phyloP scores from a whole-genome alignment of 2,329 filamentous ascomycete species.

The Beauveria asiatica region DNA sequence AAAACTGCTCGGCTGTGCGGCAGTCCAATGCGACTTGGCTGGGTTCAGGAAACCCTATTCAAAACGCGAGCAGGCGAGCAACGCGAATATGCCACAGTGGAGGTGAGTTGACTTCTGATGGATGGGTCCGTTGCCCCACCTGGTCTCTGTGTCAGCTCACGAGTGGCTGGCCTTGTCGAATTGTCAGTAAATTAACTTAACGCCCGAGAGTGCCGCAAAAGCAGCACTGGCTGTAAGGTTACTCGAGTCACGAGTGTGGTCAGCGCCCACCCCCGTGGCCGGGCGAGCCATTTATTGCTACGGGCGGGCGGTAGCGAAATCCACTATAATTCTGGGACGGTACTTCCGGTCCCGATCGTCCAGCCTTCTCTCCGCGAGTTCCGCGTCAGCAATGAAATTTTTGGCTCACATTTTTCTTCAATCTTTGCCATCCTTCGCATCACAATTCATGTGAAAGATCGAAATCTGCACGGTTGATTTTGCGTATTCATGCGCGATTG shows the following conservation, averaged over 20 bases:
- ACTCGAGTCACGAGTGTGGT: neutral
- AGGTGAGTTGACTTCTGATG: neutral
- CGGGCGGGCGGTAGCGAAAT: neutral
- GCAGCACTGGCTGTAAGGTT: neutral
- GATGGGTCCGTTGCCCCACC: neutral
- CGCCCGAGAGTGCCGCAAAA: neutral
- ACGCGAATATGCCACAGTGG: neutral
- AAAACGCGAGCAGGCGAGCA: neutral
- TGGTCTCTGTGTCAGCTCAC: neutral
- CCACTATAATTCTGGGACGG: constrained; percentile 2
- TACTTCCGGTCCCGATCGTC: constrained; percentile 8
- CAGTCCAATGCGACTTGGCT: neutral
- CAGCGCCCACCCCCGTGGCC: neutral
- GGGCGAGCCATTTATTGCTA: constrained; percentile 6
- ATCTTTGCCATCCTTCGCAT: neutral
- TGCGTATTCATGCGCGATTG: neutral
- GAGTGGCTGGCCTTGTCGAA: neutral
- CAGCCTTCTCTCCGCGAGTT: constrained; percentile 10
- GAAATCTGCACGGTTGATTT: neutral
- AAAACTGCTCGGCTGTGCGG: neutral
- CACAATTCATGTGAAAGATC: neutral
- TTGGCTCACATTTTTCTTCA: neutral
- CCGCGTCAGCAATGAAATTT: constrained; percentile 10
- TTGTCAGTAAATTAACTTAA: neutral
- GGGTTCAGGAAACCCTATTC: neutral